Evolutionary conservation across 169 alveolate species (phyloP).

Genomic region (Eimeria maxima): DNA sequence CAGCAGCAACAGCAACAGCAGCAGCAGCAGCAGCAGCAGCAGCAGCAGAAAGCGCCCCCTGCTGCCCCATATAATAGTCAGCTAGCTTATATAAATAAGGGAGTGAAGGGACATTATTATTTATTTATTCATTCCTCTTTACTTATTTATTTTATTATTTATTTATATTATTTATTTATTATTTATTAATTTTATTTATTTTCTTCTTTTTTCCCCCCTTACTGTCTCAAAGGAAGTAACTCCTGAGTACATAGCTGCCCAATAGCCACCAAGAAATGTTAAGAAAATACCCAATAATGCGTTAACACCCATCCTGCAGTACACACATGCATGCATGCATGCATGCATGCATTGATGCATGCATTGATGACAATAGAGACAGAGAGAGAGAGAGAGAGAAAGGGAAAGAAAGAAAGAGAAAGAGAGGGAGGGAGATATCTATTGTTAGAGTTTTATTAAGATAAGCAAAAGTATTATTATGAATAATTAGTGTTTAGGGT

Average conservation of each 20-base stretch:
- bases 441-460: too few relatives aligned
- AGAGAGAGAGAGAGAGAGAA: neutral
- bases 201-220: neutral
- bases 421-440: neutral
- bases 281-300: slow-evolving; percentile 78
- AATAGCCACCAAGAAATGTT: slow-evolving; percentile 78
- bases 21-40: neutral
- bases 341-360: neutral
- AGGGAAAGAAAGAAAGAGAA: too few relatives aligned
- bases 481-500: too few relatives aligned
- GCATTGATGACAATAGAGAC: neutral
- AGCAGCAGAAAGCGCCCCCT: neutral
- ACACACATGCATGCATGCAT: too few relatives aligned
- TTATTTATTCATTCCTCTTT: too few relatives aligned
- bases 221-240: slow-evolving; percentile 65
- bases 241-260: slow-evolving; percentile 79
- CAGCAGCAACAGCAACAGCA: neutral
- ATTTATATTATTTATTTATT: too few relatives aligned
- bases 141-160: too few relatives aligned
- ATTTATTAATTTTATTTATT: too few relatives aligned
- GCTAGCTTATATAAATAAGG: too few relatives aligned
- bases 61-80: too few relatives aligned
- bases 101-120: too few relatives aligned
- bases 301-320: slow-evolving; percentile 79
- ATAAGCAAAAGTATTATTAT: too few relatives aligned